These are phyloP conservation scores for Sporobolomyces roseus DNA, from an alignment of 768 basidiomycete species.

Conservation along the genomic window DNA sequence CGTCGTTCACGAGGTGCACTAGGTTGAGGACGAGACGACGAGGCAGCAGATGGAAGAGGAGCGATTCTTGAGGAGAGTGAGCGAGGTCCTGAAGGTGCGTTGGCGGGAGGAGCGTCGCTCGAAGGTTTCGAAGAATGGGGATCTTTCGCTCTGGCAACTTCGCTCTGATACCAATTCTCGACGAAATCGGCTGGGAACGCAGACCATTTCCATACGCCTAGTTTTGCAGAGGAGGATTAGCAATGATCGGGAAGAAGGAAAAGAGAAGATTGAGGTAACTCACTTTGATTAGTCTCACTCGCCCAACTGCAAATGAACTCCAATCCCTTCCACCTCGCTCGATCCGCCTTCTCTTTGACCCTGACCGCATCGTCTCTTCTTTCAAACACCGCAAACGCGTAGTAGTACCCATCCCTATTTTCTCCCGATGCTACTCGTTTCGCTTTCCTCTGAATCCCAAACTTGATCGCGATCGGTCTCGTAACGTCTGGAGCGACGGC, in stretches of 20 bases:
- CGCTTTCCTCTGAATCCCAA: not conserved
- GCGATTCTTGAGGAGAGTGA: too few relatives aligned
- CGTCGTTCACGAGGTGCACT: too few relatives aligned
- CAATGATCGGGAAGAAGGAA: not conserved
- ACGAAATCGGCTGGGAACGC: too few relatives aligned
- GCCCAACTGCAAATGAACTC: not conserved
- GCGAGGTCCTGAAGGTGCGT: too few relatives aligned
- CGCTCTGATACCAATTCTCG: too few relatives aligned
- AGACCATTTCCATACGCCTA: too few relatives aligned
- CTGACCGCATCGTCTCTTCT: not conserved
- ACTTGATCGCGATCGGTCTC: constrained; percentile 17
- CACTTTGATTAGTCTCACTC: not conserved
- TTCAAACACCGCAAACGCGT: constrained; percentile 1
- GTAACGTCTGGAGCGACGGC: not conserved
- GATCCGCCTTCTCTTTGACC: not conserved
- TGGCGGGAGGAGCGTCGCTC: too few relatives aligned
- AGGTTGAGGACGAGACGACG: too few relatives aligned
- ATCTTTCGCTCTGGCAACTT: too few relatives aligned
- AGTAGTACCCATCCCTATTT: not conserved
- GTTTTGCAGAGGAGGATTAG: not conserved
- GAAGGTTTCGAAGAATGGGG: too few relatives aligned
- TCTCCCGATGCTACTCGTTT: not conserved
- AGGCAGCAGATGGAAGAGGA: too few relatives aligned
- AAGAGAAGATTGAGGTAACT: not conserved
- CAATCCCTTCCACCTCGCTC: not conserved